phyloP scores from a whole-genome alignment of 257 asterid genomes.

The Solanum peruvianum region DNA sequence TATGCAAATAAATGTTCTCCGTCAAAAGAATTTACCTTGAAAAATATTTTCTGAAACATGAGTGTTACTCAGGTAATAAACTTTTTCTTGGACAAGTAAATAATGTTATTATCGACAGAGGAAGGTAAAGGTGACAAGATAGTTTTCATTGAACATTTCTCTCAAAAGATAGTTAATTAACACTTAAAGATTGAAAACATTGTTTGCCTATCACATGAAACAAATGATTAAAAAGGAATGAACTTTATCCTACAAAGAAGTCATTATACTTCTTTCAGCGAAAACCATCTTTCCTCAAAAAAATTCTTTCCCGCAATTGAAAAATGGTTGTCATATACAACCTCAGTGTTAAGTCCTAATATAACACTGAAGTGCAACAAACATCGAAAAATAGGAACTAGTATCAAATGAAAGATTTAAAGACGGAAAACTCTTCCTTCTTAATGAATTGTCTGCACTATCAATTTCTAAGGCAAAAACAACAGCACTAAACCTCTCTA shows the following conservation, averaged over 20 bases:
- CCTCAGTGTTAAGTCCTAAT: not conserved
- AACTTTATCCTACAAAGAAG: not conserved
- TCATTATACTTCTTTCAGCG: not conserved
- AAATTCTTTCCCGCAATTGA: not conserved
- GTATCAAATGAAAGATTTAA: not conserved
- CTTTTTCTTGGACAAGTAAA: not conserved
- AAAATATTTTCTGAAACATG: not conserved
- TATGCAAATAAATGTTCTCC: not conserved
- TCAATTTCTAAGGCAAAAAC: not conserved
- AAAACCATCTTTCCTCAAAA: not conserved
- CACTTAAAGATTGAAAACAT: not conserved
- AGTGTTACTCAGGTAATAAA: not conserved
- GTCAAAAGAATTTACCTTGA: not conserved
- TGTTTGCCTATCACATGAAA: not conserved
- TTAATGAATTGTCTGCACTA: not conserved
- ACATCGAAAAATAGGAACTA: not conserved
- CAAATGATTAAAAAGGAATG: not conserved
- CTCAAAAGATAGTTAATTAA: not conserved
- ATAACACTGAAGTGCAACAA: not conserved
- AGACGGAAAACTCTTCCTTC: not conserved
- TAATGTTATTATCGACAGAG: not conserved
- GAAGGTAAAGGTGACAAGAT: not conserved
- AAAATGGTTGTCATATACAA: not conserved
- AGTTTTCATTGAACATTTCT: not conserved
- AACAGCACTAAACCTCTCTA: not conserved